Percentiles rank a stretch among this genome's conserved stretches.
phyloP scores from a whole-genome alignment of 768 basidiomycete genomes.

The Dentipellis sp. region DNA sequence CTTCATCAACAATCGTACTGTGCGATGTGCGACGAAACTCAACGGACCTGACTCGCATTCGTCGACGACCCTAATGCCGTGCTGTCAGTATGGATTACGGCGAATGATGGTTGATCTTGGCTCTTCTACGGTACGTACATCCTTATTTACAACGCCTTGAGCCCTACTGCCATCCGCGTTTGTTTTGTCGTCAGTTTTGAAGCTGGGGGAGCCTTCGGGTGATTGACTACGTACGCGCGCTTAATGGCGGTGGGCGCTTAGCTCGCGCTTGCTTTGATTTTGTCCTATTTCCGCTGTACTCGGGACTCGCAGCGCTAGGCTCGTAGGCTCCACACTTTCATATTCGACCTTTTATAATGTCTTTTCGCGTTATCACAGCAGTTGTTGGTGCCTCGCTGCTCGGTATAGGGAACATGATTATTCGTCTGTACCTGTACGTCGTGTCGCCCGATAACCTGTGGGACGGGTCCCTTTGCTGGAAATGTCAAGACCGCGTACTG shows the following conservation, averaged over 20 bases:
- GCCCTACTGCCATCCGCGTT: not conserved
- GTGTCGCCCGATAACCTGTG: slow-evolving; percentile 43
- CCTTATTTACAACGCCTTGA: not conserved
- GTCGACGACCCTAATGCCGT: not conserved
- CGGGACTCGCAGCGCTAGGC: not conserved
- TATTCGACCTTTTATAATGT: not conserved
- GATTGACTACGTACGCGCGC: not conserved
- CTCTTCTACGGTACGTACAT: not conserved
- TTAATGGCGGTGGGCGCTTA: not conserved
- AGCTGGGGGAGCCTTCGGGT: not conserved
- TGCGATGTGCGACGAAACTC: not conserved
- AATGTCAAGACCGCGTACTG: too few relatives aligned
- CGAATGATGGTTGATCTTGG: not conserved
- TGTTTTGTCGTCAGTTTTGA: not conserved
- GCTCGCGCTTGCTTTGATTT: not conserved
- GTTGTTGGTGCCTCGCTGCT: not conserved
- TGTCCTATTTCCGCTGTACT: not conserved
- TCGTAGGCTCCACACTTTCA: not conserved
- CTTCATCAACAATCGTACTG: too few relatives aligned
- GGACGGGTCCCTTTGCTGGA: too few relatives aligned
- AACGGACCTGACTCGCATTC: not conserved
- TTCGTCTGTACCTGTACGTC: slow-evolving; percentile 62
- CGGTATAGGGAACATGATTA: slow-evolving; percentile 32
- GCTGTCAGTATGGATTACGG: not conserved
- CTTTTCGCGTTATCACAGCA: not conserved